Conservation (phyloP, 1,139 yeast genomes). For the Groenewaldozyma sp. region DNA sequence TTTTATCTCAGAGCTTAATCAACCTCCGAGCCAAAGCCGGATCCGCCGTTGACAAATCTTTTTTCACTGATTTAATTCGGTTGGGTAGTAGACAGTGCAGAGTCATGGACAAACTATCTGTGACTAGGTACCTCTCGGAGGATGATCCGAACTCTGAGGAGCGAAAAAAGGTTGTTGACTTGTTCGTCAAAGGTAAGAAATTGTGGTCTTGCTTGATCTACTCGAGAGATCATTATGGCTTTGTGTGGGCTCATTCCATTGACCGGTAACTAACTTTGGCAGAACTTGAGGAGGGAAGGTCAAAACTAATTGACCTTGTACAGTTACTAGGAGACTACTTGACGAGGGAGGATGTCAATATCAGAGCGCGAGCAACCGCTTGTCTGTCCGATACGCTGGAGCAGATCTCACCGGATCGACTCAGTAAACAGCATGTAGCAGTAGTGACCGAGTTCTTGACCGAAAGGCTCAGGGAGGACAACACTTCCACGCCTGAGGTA, state of each 20-base stretch:
- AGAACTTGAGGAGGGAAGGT: constrained; percentile 30
- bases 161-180: constrained; percentile 23
- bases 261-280: too few relatives aligned
- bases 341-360: constrained; percentile 54
- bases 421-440: constrained; percentile 52
- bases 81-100: too few relatives aligned
- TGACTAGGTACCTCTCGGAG: constrained; percentile 23
- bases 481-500: constrained; percentile 42
- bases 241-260: too few relatives aligned
- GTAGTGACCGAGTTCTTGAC: constrained; percentile 59
- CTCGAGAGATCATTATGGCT: too few relatives aligned
- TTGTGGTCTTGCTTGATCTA: too few relatives aligned
- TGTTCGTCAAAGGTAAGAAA: constrained; percentile 2
- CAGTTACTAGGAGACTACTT: constrained; percentile 49
- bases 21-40: too few relatives aligned
- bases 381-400: constrained; percentile 50
- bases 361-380: constrained; percentile 44
- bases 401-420: constrained; percentile 30
- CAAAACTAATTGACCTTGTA: constrained; percentile 46
- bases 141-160: constrained; percentile 24
- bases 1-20: too few relatives aligned
- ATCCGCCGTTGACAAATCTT: too few relatives aligned
- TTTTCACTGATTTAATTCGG: too few relatives aligned
- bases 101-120: constrained; percentile 12
- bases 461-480: constrained; percentile 58